phyloP scores from a whole-genome alignment of 768 basidiomycete genomes.

The Mycena vitilis region DNA sequence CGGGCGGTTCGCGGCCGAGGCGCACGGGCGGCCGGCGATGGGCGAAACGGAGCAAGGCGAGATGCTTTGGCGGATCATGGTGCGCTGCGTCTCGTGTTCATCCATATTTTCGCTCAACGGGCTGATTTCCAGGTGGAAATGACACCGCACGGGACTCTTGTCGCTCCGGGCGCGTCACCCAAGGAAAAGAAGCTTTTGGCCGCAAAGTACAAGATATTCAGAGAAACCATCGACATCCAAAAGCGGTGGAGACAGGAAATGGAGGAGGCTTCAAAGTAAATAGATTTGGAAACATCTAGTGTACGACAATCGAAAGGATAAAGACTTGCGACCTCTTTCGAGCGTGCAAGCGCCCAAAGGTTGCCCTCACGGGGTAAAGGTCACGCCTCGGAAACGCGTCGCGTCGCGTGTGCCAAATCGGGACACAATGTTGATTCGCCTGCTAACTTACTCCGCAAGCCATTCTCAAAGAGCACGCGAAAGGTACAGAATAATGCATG shows the following conservation, averaged over 20 bases:
- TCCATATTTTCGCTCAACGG: constrained; percentile 3
- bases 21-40: constrained; percentile 42
- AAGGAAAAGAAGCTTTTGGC: constrained; percentile 83
- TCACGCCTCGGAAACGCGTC: constrained; percentile 5
- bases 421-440: background rate
- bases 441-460: background rate
- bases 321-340: too few relatives aligned
- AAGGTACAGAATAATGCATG: constrained; percentile 10
- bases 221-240: constrained; percentile 90
- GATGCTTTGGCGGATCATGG: constrained; percentile 94
- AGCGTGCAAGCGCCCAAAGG: too few relatives aligned
- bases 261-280: constrained; percentile 59
- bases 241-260: constrained; percentile 86
- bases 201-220: constrained; percentile 95
- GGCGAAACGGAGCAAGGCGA: constrained; percentile 64
- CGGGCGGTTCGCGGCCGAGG: constrained; percentile 85
- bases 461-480: background rate
- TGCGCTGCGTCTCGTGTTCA: constrained; percentile 43
- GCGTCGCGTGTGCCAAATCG: constrained; percentile 20
- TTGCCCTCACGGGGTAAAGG: too few relatives aligned
- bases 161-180: constrained; percentile 69
- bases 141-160: constrained; percentile 84
- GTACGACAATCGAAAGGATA: too few relatives aligned
- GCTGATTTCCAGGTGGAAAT: constrained; percentile 76
- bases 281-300: background rate